phyloP scores from a whole-genome alignment of 306 rosid species.

The Malus sieversii region DNA sequence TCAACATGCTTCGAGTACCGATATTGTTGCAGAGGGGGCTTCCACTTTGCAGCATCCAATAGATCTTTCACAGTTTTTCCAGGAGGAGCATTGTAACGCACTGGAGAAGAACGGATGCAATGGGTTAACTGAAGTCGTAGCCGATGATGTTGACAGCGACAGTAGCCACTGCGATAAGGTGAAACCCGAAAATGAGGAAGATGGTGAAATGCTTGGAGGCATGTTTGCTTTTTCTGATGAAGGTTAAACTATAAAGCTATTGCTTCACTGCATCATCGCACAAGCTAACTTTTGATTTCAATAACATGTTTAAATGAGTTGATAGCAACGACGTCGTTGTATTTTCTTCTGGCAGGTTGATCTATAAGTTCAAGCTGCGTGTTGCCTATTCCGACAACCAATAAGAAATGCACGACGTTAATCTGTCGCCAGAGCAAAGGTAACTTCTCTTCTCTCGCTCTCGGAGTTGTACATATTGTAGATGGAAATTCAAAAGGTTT shows the following conservation, averaged over 20 bases:
- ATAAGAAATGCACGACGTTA: constrained; percentile 7
- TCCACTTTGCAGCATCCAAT: constrained; percentile 25
- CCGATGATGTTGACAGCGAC: constrained; percentile 50
- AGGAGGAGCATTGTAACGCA: constrained; percentile 41
- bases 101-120: constrained; percentile 30
- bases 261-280: neutral
- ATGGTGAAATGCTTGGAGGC: constrained; percentile 57
- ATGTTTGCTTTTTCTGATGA: constrained; percentile 53
- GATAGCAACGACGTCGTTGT: neutral
- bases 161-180: constrained; percentile 35
- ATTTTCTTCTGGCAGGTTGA: constrained; percentile 19
- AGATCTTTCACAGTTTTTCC: constrained; percentile 29
- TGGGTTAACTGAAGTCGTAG: constrained; percentile 33
- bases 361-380: neutral
- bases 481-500: constrained; percentile 26
- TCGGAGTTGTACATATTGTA: constrained; percentile 34
- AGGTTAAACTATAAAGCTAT: constrained; percentile 32
- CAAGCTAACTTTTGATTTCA: neutral
- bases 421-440: constrained; percentile 9
- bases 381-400: neutral
- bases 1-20: constrained; percentile 16
- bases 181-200: constrained; percentile 35
- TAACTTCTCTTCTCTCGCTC: neutral
- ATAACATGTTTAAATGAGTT: neutral
- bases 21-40: constrained; percentile 20